Evolutionary conservation across 208 protist species (phyloP), one percentile per base, ranked within the genome.

Genomic region (Leishmania tarentolae): DNA sequence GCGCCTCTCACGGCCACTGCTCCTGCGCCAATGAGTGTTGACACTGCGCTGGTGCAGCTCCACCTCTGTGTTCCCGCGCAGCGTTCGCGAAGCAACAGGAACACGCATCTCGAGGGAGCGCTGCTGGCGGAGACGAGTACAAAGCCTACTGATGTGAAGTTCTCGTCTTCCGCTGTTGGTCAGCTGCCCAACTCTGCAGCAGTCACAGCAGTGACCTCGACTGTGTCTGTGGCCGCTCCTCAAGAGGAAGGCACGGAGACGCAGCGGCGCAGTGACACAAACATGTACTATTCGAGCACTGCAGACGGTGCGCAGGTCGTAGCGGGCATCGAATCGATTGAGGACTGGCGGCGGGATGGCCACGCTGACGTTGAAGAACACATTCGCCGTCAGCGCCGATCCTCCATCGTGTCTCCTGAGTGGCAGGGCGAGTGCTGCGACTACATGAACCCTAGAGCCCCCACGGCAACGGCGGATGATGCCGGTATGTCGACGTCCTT

Each of bases 301-400:
- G 76, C n/a, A 44, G 44, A 61, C 9, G 44, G 47, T 21, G 81
- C 68, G 53, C n/a, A 50, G 53, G 15, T 52, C n/a, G 79, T 9
- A 47, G 57, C 79, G 44, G 79, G 78, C 65, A 86, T 90, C 46
- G 77, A 83, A 56, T 74, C 59, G 17, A 79, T 90, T 59, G 87
- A 90, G 76, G 80, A 74, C 11, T 90, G 87, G 87, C 84, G 75
- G 63, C 35, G 75, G 19, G 78, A 86, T n/a, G 82, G 87, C 28
- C 68, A 78, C 37, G 57, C 74, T 31, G 73, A 83, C 65, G 84
- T 90, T 28, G 80, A 80, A 53, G 72, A 84, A 28, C 81, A 61
- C 66, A 82, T 90, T 44, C 78, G 65, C n/a, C 79, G 70, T 13
- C 81, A 65, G 0, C 83, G 82, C 7, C 78, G 75, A 53, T 80